These are phyloP conservation scores for Epichloe hybrida DNA, from an alignment of 2,329 filamentous ascomycete genomes.

Conservation along the genomic window DNA sequence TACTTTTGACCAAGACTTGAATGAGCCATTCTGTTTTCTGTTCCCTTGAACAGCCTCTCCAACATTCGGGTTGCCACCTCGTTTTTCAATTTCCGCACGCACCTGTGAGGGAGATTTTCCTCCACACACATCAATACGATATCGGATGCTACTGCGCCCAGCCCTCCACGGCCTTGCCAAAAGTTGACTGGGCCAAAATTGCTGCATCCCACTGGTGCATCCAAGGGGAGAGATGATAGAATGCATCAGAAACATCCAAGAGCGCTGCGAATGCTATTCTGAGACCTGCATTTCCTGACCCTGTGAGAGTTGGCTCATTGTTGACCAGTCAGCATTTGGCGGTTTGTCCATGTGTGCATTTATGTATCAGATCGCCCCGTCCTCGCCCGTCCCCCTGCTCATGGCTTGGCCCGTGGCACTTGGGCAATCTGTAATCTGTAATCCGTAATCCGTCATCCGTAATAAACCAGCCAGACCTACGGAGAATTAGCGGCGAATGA, in stretches of 20 bases:
- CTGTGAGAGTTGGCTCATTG: no score
- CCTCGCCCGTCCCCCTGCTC: not conserved
- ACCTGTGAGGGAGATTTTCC: not conserved
- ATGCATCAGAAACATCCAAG: no score
- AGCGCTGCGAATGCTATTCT: not conserved
- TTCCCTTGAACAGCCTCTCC: not conserved
- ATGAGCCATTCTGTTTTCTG: no score
- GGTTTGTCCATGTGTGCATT: not conserved
- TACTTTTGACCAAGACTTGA: no score
- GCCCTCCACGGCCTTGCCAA: not conserved
- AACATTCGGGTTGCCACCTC: not conserved
- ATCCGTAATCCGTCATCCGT: no score
- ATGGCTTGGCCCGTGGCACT: slow-evolving; percentile 3
- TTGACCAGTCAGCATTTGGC: not conserved
- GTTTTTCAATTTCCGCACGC: not conserved
- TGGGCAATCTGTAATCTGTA: no score
- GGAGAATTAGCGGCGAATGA: not conserved
- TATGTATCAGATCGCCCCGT: not conserved
- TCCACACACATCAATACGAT: not conserved
- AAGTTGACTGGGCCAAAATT: no score
- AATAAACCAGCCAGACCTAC: not conserved
- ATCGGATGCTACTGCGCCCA: not conserved
- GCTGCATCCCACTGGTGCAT: no score
- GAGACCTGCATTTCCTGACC: not conserved
- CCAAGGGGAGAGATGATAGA: no score